Percentiles rank a stretch among this genome's conserved stretches.
phyloP scores from a whole-genome alignment of 495 filamentous ascomycete genomes.

The Penicillium tannophilum region DNA sequence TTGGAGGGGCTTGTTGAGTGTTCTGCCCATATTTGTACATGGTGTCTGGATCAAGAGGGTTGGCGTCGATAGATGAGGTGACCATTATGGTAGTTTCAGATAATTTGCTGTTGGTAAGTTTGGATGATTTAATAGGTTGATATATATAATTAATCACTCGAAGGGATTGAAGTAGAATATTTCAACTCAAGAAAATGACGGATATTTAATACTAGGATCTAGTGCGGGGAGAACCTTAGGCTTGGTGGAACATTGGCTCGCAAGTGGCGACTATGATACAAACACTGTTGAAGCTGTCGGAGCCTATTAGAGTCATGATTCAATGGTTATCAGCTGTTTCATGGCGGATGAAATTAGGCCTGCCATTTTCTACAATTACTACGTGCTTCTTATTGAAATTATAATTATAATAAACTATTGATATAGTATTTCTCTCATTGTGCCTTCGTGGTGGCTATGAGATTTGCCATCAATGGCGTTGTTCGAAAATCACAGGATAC shows the following conservation, averaged over 20 bases:
- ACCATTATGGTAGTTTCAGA: constrained; percentile 21
- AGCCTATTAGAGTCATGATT: background rate
- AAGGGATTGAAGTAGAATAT: background rate
- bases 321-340: background rate
- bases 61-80: constrained; percentile 16
- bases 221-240: constrained; percentile 25
- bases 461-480: background rate
- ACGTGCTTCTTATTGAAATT: background rate
- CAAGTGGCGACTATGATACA: constrained; percentile 31
- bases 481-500: background rate
- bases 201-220: constrained; percentile 4
- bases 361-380: background rate
- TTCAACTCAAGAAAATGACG: background rate
- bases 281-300: constrained; percentile 15
- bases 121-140: background rate
- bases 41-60: constrained; percentile 25
- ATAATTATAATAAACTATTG: background rate
- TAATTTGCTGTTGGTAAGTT: background rate
- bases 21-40: constrained; percentile 10
- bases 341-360: background rate
- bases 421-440: background rate
- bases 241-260: constrained; percentile 8
- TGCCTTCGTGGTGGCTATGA: background rate
- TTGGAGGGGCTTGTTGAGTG: constrained; percentile 3
- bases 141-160: background rate